Base-by-base conservation (phyloP, 768 basidiomycete species). In the Suillus clintonianus region DNA sequence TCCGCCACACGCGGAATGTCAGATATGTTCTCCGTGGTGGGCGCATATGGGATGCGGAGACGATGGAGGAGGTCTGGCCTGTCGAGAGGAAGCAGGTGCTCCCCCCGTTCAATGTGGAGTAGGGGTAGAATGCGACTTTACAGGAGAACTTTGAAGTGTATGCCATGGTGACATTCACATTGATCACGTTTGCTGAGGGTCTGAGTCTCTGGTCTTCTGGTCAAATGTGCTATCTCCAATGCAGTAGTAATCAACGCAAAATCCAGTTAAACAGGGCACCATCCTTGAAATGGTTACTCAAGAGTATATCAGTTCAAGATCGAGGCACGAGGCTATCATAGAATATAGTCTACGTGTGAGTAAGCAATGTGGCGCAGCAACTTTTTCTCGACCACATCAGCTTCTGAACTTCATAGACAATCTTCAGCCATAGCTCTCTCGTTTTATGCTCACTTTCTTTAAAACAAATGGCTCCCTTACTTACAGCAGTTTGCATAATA, bases 31-130 rank as follows among this genome's bases (percentile, higher is more conserved):
- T 81, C 0, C 79, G 88, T 51, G 89, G 89, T 27, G 89, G 90
- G n/a, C 81, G 88, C 63, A 77, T 91, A 55, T 91, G 89, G 88
- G 82, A 86, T 56, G 89, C 90, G 0, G 76, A 79, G 30, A 85
- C 82, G 5, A 86, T 91, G 88, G 82, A 80, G 39, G 88, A 91
- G 71, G 74, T 88, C 3, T 92, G 89, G 89, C 90, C 90, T n/a
- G 71, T 85, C 42, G 82, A 85, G 62, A 82, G 80, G 67, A 82
- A 77, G 60, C 83, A 85, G 67, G 66, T 65, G 13, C 78, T 86
- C 68, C 88, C 89, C n/a, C 82, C 85, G 7, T 74, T 90, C 56
- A 91, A 90, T 72, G 74, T 75, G 0, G 79, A 81, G 48, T 82
- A 72, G 62, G 37, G n/a, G 9, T 14, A 37, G 14, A 24, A 36